Percentiles rank a stretch among this genome's conserved stretches.
These are phyloP conservation scores for Podospora didyma DNA, from an alignment of 495 filamentous ascomycete genomes.

Conservation along the genomic window DNA sequence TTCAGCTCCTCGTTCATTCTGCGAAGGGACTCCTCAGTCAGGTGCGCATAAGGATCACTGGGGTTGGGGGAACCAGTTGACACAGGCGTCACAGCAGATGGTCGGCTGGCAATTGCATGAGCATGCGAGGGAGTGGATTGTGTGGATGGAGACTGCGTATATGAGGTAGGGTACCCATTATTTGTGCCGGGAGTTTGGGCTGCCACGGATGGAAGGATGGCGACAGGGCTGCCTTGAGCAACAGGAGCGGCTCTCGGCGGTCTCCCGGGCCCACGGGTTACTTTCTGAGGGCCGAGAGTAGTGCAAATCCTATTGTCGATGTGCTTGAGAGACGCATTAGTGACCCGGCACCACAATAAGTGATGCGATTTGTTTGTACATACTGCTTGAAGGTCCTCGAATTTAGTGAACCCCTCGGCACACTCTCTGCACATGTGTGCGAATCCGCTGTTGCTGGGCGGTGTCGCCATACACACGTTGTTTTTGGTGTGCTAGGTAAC, in stretches of 20 bases:
- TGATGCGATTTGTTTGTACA: conserved; percentile 12
- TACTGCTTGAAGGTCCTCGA: conserved; percentile 31
- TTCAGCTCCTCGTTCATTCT: conserved; percentile 34
- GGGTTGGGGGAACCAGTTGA: conserved; percentile 11
- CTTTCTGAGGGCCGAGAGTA: conserved; percentile 2
- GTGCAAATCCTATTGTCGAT: conserved; percentile 32
- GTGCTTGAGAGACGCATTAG: conserved; percentile 24
- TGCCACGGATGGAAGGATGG: conserved; percentile 10
- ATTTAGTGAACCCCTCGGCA: conserved; percentile 34
- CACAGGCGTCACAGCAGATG: not conserved
- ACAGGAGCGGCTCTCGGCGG: conserved; percentile 9
- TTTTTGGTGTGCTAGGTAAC: conserved; percentile 33
- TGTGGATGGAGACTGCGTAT: not conserved
- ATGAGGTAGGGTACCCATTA: conserved; percentile 6
- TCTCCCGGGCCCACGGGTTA: conserved; percentile 14
- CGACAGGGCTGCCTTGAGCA: conserved; percentile 8
- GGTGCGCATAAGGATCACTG: conserved; percentile 37
- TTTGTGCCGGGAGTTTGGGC: conserved; percentile 9
- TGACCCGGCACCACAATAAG: conserved; percentile 7
- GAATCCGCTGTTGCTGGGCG: conserved; percentile 26
- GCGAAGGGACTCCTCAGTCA: conserved; percentile 21
- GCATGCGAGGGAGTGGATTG: conserved; percentile 13
- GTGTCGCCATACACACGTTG: conserved; percentile 32
- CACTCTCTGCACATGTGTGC: conserved; percentile 34
- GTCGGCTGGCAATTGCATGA: not conserved